Base-by-base conservation (phyloP, 495 filamentous ascomycete species). In the Durotheca rogersii region DNA sequence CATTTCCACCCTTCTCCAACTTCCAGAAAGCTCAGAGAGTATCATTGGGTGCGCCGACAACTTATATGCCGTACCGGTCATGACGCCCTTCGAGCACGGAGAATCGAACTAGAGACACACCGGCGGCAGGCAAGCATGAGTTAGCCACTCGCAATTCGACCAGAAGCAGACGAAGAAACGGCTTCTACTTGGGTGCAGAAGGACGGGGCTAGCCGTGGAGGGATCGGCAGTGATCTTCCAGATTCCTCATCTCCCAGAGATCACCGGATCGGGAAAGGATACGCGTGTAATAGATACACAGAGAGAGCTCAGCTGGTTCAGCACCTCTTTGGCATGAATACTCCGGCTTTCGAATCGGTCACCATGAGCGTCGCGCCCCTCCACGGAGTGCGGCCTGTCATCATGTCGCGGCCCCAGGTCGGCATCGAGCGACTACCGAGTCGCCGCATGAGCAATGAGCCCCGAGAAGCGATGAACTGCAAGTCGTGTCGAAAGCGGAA, bases 401-500 rank as follows among this genome's bases (percentile, higher is more conserved):
- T 70, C 59, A 84, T 87, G 80, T 82, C 84, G 55, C 80, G 88
- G 56, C 85, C 86, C 19, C 87, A 89, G 76, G 82, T 92, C 64
- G 86, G 86, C 68, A 93, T 93, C 68, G 87, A 90, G 69, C 81
- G 88, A 57, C 72, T 94, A 56, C 85, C 87, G 30, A 76, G 82
- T 23, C 82, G 88, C 42, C 83, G 86, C 35, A 73, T 81, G 70
- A 83, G 79, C 72, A 81, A 80, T 61, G 87, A 90, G 61, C 87
- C 85, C 16, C 83, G 88, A 56, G 87, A 92, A 72, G 85, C 87
- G 14, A 94, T 94, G 89, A 94, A 94, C 67, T 94, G 89, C 81
- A 92, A 94, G 66, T 90, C 86, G 16, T 94, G 89, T 74, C 82
- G 89, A 55, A 94, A 91, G 67, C 78, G 89, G 61, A 94, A 94